phyloP scores from a whole-genome alignment of 805 yeast genomes.

The Kuraishia borneana region DNA sequence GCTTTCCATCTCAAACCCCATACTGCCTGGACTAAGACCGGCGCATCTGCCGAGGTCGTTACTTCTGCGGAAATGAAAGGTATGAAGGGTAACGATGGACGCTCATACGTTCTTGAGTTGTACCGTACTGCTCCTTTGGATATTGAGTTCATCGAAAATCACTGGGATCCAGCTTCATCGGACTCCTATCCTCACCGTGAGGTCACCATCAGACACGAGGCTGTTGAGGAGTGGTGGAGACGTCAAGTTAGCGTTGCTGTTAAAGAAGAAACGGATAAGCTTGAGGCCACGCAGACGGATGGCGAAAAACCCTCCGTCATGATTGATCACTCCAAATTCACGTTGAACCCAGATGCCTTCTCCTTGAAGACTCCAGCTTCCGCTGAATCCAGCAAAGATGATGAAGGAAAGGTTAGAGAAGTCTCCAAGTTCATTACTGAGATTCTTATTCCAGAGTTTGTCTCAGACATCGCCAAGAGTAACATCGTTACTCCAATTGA shows the following conservation, averaged over 20 bases:
- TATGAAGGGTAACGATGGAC: slow-evolving; percentile 71
- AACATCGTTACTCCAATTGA: slow-evolving; percentile 58
- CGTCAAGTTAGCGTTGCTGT: slow-evolving; percentile 45
- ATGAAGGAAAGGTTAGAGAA: slow-evolving; percentile 54
- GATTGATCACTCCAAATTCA: slow-evolving; percentile 39
- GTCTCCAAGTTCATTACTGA: slow-evolving; percentile 53
- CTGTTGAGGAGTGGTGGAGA: slow-evolving; percentile 85
- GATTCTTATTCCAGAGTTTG: slow-evolving; percentile 49
- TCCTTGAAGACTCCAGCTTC: slow-evolving; percentile 26
- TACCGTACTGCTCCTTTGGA: slow-evolving; percentile 81
- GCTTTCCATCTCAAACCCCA: slow-evolving; percentile 73
- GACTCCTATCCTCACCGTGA: slow-evolving; percentile 76
- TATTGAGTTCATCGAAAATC: slow-evolving; percentile 57
- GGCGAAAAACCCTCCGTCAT: slow-evolving; percentile 37
- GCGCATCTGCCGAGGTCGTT: slow-evolving; percentile 34
- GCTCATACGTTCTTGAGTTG: slow-evolving; percentile 76
- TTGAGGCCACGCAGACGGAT: slow-evolving; percentile 18
- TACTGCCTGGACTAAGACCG: slow-evolving; percentile 36
- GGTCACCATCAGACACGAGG: slow-evolving; percentile 73
- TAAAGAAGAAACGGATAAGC: slow-evolving; percentile 37
- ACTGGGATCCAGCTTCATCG: slow-evolving; percentile 28
- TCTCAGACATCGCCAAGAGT: slow-evolving; percentile 42
- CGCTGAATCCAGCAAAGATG: slow-evolving; percentile 28
- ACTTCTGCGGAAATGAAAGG: slow-evolving; percentile 81
- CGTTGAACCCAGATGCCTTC: slow-evolving; percentile 76